Evolutionary conservation across 441 rosid species (phyloP).

Genomic region (Jatropha podagrica): DNA sequence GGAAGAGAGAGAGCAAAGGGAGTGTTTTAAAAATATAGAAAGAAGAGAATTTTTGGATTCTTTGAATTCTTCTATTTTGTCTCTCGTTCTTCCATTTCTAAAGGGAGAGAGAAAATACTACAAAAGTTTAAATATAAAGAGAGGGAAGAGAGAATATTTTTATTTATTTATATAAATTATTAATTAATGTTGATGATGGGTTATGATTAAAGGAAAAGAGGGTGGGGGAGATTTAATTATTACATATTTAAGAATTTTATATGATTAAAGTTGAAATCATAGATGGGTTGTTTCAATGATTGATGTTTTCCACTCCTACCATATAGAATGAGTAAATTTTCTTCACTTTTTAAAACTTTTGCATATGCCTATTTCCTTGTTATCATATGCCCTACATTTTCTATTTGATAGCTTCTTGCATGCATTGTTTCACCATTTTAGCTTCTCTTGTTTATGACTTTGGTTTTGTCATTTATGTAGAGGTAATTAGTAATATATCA

Average conservation of each 20-base stretch:
- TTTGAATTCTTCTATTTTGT: conserved; percentile 15
- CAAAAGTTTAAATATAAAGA: not conserved
- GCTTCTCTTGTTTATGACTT: not conserved
- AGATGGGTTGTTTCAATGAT: conserved; percentile 57
- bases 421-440: not conserved
- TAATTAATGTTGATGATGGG: conserved; percentile 2
- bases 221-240: conserved; percentile 16
- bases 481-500: not conserved
- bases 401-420: not conserved
- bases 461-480: not conserved
- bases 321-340: conserved; percentile 18
- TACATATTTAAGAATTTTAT: conserved; percentile 3
- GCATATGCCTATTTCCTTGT: not conserved
- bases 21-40: conserved; percentile 23
- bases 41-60: not conserved
- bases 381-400: not conserved
- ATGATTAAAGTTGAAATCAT: conserved; percentile 33
- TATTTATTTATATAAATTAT: too few species aligned
- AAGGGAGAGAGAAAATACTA: not conserved
- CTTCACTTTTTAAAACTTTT: not conserved
- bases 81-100: not conserved
- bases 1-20: conserved; percentile 24
- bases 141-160: not conserved
- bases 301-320: conserved; percentile 66
- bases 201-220: conserved; percentile 29